These are phyloP conservation scores for Endothia cerciana DNA, from an alignment of 2,329 filamentous ascomycete genomes.

Conservation along the genomic window DNA sequence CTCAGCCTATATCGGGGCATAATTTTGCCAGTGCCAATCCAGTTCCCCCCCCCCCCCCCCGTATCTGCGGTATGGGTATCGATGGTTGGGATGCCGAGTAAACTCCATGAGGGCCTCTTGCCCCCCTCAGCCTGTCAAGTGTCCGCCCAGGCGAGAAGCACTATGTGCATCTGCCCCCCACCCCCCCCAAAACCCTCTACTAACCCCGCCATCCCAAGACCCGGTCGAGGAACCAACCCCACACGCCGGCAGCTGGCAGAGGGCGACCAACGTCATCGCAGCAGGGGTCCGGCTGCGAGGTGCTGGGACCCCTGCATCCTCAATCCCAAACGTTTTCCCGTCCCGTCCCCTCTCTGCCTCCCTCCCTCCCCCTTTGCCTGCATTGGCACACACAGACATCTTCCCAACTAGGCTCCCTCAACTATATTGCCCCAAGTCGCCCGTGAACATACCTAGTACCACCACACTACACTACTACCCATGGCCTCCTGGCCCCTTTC, in stretches of 20 bases:
- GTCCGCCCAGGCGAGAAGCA: not conserved
- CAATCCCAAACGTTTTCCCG: conserved; percentile 1
- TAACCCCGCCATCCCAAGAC: conserved; percentile 1
- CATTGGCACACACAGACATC: no score
- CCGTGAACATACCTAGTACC: no score
- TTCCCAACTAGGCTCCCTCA: no score
- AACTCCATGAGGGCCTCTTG: conserved; percentile 27
- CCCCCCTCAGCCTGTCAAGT: not conserved
- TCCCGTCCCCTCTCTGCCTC: no score
- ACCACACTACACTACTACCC: no score
- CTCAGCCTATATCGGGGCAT: no score
- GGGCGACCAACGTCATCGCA: conserved; percentile 14
- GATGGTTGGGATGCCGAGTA: conserved; percentile 26
- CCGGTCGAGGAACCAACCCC: conserved; percentile 5
- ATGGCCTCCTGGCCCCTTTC: no score
- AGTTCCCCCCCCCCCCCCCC: not conserved
- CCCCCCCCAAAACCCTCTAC: conserved; percentile 5
- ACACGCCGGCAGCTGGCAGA: conserved; percentile 8
- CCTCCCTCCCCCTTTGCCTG: no score
- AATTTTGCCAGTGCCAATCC: not conserved
- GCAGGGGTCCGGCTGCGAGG: conserved; percentile 10
- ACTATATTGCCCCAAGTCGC: no score
- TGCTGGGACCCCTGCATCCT: not conserved
- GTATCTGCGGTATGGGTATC: conserved; percentile 1
- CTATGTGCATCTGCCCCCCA: not conserved